Evolutionary conservation across 2,329 filamentous ascomycete species (phyloP), one percentile per base, ranked within the genome.

Genomic region (Nothopassalora personata): DNA sequence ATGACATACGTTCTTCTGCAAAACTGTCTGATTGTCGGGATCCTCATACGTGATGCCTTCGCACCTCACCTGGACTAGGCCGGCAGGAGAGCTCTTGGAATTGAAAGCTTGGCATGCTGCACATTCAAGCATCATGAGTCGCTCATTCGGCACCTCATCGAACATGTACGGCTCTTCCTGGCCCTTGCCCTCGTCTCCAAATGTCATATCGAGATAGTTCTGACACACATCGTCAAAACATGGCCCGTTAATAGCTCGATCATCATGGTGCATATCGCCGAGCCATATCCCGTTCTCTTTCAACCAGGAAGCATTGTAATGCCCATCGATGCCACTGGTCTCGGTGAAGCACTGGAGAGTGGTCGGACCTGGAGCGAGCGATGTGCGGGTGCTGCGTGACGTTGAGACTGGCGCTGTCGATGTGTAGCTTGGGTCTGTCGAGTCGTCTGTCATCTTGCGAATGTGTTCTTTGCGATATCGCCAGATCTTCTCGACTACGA

Each of bases 1-100:
- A 47, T 34, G 7, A 56, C 58, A 57, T 27, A 54, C 58, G 48
- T 60, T 54, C 52, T 58, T 58, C 27, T 10, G 9, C 45, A 60
- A 45, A 3, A 51, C 19, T 10, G 55, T 58, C n/a, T 46, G 10
- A 4, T 30, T 33, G n/a, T 57, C 58, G 10, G 43, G 27, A 27
- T 58, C 50, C 4, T 52, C n/a, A 11, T 46, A 48, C 9, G 46
- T 34, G 33, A 60, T 34, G 13, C 36, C 34, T 23, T 27, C 34
- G 18, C 34, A 33, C 18, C 46, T 18, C 19, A 60, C 43, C 52
- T 58, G n/a, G 11, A 60, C 47, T 9, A 36, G 27, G 23, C 27
- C 13, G 6, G 33, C 48, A 13, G 33, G 30, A 27, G 33, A 50
- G 4, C 19, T 34, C 19, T 36, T 23, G 23, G 39, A 31, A 31